Percentiles rank a stretch among this genome's conserved stretches.
phyloP scores from a whole-genome alignment of 1,139 yeast species.

The Pichia sp. region DNA sequence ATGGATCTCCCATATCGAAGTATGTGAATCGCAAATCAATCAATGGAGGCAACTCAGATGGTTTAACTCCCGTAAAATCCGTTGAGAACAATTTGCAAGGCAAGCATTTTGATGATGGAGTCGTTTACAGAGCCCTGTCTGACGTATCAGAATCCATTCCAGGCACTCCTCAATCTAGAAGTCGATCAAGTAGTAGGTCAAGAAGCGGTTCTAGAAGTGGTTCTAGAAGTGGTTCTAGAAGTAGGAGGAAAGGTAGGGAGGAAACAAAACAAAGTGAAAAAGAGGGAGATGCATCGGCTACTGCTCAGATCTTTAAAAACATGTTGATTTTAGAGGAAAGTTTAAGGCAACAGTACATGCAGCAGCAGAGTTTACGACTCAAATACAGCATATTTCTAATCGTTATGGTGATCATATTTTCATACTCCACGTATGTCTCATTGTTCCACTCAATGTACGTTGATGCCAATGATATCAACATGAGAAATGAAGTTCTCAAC shows the following conservation, averaged over 20 bases:
- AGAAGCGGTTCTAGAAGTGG: constrained; percentile 17
- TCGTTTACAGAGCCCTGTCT: constrained; percentile 8
- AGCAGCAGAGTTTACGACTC: constrained; percentile 62
- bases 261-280: background rate
- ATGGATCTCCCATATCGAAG: constrained; percentile 17
- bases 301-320: constrained; percentile 75
- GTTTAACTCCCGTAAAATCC: background rate
- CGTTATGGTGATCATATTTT: constrained; percentile 26
- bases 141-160: constrained; percentile 6
- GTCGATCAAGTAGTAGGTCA: constrained; percentile 22
- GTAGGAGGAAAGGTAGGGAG: background rate
- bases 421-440: constrained; percentile 22
- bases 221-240: background rate
- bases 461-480: background rate
- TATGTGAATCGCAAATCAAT: constrained; percentile 6
- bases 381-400: constrained; percentile 66
- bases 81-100: background rate
- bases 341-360: constrained; percentile 71
- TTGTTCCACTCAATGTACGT: constrained; percentile 15
- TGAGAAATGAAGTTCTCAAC: background rate
- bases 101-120: constrained; percentile 13
- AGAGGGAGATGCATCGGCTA: constrained; percentile 24
- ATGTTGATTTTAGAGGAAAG: constrained; percentile 80
- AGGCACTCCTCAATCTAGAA: constrained; percentile 9
- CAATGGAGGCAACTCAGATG: background rate